phyloP scores from a whole-genome alignment of 116 monocot species.

The Dioscorea cayenensis region DNA sequence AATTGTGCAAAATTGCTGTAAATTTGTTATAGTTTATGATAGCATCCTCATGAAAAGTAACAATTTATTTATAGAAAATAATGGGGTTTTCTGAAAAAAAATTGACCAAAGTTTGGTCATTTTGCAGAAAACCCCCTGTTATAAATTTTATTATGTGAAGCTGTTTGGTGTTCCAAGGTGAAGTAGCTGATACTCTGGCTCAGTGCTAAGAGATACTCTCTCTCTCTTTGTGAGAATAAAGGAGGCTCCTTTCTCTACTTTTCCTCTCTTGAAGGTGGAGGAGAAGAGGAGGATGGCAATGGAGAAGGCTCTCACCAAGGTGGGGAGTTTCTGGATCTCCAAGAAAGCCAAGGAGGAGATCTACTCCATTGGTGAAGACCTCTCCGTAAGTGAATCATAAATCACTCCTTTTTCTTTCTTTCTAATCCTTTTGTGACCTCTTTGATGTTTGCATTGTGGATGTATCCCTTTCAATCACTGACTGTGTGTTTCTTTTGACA shows the following conservation, averaged over 20 bases:
- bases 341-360: slow-evolving; percentile 97
- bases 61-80: too few relatives aligned
- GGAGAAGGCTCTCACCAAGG: slow-evolving; percentile 88
- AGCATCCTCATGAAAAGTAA: too few relatives aligned
- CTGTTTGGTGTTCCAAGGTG: too few relatives aligned
- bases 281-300: slow-evolving; percentile 22
- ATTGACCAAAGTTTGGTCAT: too few relatives aligned
- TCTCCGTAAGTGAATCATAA: slow-evolving; percentile 59
- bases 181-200: too few relatives aligned
- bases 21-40: too few relatives aligned
- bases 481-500: too few relatives aligned
- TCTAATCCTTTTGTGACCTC: neutral
- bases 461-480: too few relatives aligned
- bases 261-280: slow-evolving; percentile 1
- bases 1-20: too few relatives aligned
- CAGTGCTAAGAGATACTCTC: neutral
- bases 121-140: too few relatives aligned
- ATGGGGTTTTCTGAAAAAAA: too few relatives aligned
- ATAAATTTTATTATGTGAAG: too few relatives aligned
- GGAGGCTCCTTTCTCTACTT: neutral
- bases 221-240: neutral
- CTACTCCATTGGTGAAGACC: slow-evolving; percentile 87
- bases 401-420: neutral
- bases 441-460: neutral
- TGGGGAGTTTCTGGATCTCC: slow-evolving; percentile 83